Evolutionary conservation across 768 basidiomycete genomes (phyloP).

Genomic region (Lentinula lateritia): DNA sequence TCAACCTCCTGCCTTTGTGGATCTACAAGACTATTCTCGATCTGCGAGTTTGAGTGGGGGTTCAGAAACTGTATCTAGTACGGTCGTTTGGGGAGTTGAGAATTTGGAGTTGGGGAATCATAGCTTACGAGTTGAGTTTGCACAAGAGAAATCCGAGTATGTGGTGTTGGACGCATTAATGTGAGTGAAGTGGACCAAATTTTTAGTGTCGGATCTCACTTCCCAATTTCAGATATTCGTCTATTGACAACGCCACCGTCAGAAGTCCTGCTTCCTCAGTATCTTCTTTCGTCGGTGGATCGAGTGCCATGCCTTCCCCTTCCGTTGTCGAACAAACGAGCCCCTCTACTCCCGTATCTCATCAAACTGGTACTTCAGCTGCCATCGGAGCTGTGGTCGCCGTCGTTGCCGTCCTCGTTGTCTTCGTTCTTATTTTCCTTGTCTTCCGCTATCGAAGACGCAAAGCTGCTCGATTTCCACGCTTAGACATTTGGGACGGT

Average conservation of each 20-base stretch:
- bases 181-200: neutral
- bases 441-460: neutral
- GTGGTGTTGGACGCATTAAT: constrained; percentile 5
- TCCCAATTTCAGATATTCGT: neutral
- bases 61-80: constrained; percentile 3
- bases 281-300: no score
- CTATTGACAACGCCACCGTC: neutral
- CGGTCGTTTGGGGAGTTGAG: neutral
- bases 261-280: neutral
- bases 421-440: neutral
- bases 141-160: neutral
- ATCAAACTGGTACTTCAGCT: neutral
- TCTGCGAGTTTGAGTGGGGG: neutral
- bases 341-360: neutral
- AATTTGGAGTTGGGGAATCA: neutral
- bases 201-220: neutral
- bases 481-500: neutral
- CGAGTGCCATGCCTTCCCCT: neutral
- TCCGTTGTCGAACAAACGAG: neutral
- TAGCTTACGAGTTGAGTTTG: constrained; percentile 1
- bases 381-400: neutral
- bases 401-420: neutral
- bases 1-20: neutral
- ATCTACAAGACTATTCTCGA: constrained; percentile 1
- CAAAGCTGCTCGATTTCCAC: neutral